These are phyloP conservation scores for Alternaria solani DNA, from an alignment of 2,329 filamentous ascomycete species.

Conservation along the genomic window DNA sequence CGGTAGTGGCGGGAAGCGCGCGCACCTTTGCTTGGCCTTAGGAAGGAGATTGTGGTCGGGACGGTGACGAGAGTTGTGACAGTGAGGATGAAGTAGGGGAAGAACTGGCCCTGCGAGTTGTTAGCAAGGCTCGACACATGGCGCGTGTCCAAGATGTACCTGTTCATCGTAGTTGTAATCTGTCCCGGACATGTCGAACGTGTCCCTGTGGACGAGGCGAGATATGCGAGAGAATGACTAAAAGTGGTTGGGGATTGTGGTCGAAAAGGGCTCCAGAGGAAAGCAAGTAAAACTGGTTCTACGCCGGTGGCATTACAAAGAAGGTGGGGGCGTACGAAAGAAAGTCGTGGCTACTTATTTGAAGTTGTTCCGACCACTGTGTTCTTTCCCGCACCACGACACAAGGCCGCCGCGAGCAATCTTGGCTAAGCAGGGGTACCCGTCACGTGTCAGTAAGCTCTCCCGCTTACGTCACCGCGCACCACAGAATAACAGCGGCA, in stretches of 20 bases:
- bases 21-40: slow-evolving; percentile 76
- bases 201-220: slow-evolving; percentile 29
- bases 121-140: slow-evolving; percentile 20
- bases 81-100: slow-evolving; percentile 97
- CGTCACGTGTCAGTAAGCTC: slow-evolving; percentile 13
- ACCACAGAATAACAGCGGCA: background rate
- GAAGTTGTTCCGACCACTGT: slow-evolving; percentile 40
- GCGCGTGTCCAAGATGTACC: slow-evolving; percentile 56
- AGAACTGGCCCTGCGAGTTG: slow-evolving; percentile 81
- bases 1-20: slow-evolving; percentile 21
- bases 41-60: slow-evolving; percentile 86
- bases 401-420: slow-evolving; percentile 32
- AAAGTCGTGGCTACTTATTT: slow-evolving; percentile 36
- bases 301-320: slow-evolving; percentile 31
- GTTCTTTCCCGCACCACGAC: slow-evolving; percentile 34
- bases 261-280: slow-evolving; percentile 27
- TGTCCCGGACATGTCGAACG: slow-evolving; percentile 58
- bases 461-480: slow-evolving; percentile 20
- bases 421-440: slow-evolving; percentile 22
- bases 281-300: slow-evolving; percentile 17
- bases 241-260: slow-evolving; percentile 24
- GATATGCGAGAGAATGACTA: slow-evolving; percentile 26
- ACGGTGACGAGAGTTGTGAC: slow-evolving; percentile 86
- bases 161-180: slow-evolving; percentile 99
- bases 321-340: slow-evolving; percentile 35